Evolutionary conservation across 306 rosid genomes (phyloP), one percentile per base, ranked within the genome.

Genomic region (Canavalia gladiata): DNA sequence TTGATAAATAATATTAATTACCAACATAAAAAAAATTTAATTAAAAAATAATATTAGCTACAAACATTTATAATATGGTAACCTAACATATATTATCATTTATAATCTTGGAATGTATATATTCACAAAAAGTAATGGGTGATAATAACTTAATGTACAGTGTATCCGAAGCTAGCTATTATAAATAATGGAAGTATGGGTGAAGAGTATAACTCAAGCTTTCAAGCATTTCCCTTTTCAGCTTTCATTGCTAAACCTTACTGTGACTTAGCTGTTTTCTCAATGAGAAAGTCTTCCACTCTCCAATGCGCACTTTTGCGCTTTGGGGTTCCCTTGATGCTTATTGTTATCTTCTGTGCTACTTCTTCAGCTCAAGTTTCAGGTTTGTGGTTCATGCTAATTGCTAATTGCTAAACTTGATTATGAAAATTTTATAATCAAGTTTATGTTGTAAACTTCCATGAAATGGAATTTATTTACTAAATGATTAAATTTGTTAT

Each of bases 101-200:
- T 39, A 18, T 28, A 39, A 8, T 52, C 72, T 59, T 30, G 10
- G 25, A 18, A 18, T 18, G 37, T 10, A 8, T 33, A 45, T 34
- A 42, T 5, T 58, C 58, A 58, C 42, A n/a, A 49, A 84, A 30
- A 37, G 31, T 49, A 67, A 49, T 37, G 5, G 55, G 31, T 7
- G 6, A 66, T 55, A 37, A 33, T 25, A 9, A 46, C 13, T 47
- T 34, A 64, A 75, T 33, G 70, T 12, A 62, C 35, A 62, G 68
- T 41, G 1, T n/a, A 34, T 31, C 52, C 56, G 43, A 42, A 30
- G 41, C 8, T n/a, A 31, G 7, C 28, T 41, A 82, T n/a, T 85
- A 85, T 81, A 85, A 80, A 85, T 84, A 84, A 10, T 12, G 62
- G 39, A 58, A 43, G 85, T 12, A 59, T 70, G 35, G 46, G 50